These are phyloP conservation scores for Lachancea meyersii DNA, from an alignment of 805 yeast species.

Conservation along the genomic window DNA sequence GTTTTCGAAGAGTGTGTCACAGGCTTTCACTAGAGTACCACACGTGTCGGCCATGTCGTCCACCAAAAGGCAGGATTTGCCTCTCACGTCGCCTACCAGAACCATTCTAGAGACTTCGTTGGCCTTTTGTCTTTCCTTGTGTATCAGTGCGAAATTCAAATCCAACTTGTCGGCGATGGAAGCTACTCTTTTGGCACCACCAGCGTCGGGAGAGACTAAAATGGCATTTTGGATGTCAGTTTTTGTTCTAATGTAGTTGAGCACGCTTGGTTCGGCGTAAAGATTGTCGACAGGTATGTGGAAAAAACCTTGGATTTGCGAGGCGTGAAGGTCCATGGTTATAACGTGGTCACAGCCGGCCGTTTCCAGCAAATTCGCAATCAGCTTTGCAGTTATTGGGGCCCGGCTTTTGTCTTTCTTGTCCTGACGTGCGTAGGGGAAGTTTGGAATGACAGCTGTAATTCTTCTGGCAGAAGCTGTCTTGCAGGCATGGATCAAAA, in stretches of 20 bases:
- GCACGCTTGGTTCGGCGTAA: slow-evolving; percentile 78
- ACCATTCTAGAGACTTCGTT: slow-evolving; percentile 83
- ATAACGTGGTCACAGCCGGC: slow-evolving; percentile 85
- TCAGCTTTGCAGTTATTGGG: slow-evolving; percentile 76
- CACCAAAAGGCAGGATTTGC: slow-evolving; percentile 67
- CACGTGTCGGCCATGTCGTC: slow-evolving; percentile 92
- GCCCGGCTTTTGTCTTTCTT: slow-evolving; percentile 81
- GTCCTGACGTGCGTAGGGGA: slow-evolving; percentile 86
- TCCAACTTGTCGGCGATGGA: slow-evolving; percentile 74
- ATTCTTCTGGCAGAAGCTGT: slow-evolving; percentile 79
- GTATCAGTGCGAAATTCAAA: slow-evolving; percentile 75
- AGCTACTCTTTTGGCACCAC: slow-evolving; percentile 89
- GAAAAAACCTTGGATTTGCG: slow-evolving; percentile 83
- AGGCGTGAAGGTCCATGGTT: slow-evolving; percentile 85
- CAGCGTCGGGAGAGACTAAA: slow-evolving; percentile 81
- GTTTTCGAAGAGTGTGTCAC: slow-evolving; percentile 63
- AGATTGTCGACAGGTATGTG: slow-evolving; percentile 78
- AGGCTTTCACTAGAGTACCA: slow-evolving; percentile 79
- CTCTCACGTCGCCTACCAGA: slow-evolving; percentile 75
- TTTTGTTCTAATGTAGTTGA: slow-evolving; percentile 63
- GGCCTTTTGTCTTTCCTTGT: slow-evolving; percentile 77
- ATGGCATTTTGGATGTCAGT: slow-evolving; percentile 56
- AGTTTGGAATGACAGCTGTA: slow-evolving; percentile 76
- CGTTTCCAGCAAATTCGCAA: slow-evolving; percentile 75
- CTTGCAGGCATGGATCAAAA: slow-evolving; percentile 77